Evolutionary conservation across 805 yeast species (phyloP).

Genomic region (Saccharomycopsis malanga): DNA sequence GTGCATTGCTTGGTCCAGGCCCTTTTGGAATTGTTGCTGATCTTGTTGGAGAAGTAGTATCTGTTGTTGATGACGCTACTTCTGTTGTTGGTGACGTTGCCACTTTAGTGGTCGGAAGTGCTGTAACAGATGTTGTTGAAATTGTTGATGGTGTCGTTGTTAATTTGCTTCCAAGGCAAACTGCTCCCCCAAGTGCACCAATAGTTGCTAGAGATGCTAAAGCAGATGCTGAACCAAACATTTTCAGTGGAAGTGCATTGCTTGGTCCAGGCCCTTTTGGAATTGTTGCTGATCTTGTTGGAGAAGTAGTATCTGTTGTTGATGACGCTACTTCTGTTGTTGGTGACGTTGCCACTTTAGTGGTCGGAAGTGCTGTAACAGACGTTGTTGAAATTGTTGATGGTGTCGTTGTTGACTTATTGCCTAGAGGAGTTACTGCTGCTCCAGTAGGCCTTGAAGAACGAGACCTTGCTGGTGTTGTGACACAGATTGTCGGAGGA

Average conservation of each 20-base stretch:
- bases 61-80: slow-evolving; percentile 7
- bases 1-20: slow-evolving; percentile 8
- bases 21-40: slow-evolving; percentile 7
- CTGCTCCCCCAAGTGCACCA: not conserved
- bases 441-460: not conserved
- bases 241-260: not conserved
- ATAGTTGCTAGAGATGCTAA: not conserved
- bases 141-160: slow-evolving; percentile 1
- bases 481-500: slow-evolving; percentile 8
- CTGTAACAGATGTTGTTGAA: slow-evolving; percentile 12
- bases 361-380: slow-evolving; percentile 6
- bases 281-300: not conserved
- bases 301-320: slow-evolving; percentile 1
- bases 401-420: slow-evolving; percentile 3
- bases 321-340: slow-evolving; percentile 7
- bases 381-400: slow-evolving; percentile 10
- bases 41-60: not conserved
- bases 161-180: slow-evolving; percentile 4
- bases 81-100: slow-evolving; percentile 6
- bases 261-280: slow-evolving; percentile 14
- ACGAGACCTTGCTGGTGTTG: slow-evolving; percentile 2
- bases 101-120: slow-evolving; percentile 3
- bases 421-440: not conserved
- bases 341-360: slow-evolving; percentile 5
- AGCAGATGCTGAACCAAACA: slow-evolving; percentile 1